phyloP scores from a whole-genome alignment of 2,329 filamentous ascomycete species.

The Diaporthe nobilis region DNA sequence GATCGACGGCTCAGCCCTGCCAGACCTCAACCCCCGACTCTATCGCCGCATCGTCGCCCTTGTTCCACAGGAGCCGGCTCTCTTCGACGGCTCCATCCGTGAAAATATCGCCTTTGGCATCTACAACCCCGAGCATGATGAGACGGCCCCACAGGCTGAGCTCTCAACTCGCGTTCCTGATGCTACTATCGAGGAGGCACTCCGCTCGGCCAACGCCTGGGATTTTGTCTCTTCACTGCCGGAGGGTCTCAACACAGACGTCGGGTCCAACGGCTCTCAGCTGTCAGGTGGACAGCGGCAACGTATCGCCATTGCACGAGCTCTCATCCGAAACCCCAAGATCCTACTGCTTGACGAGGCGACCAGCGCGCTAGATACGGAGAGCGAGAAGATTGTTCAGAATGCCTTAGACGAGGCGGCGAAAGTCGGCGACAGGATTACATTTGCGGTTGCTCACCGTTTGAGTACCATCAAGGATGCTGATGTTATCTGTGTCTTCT shows the following conservation, averaged over 20 bases:
- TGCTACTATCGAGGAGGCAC: slow-evolving; percentile 47
- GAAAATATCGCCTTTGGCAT: slow-evolving; percentile 52
- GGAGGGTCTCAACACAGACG: slow-evolving; percentile 31
- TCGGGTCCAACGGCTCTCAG: slow-evolving; percentile 20
- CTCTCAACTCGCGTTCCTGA: slow-evolving; percentile 39
- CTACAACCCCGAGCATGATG: slow-evolving; percentile 37
- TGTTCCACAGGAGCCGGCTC: slow-evolving; percentile 71
- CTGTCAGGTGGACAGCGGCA: slow-evolving; percentile 38
- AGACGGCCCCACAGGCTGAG: neutral
- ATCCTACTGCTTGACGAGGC: slow-evolving; percentile 62
- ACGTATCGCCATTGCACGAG: slow-evolving; percentile 34
- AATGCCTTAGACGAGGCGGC: slow-evolving; percentile 16
- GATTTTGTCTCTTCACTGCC: slow-evolving; percentile 43
- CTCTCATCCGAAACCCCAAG: slow-evolving; percentile 28
- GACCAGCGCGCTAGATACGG: slow-evolving; percentile 70
- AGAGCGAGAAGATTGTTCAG: slow-evolving; percentile 68
- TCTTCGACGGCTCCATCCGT: slow-evolving; percentile 65
- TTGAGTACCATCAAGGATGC: slow-evolving; percentile 66
- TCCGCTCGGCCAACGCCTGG: slow-evolving; percentile 49
- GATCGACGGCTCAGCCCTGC: slow-evolving; percentile 71
- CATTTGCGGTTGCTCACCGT: slow-evolving; percentile 75
- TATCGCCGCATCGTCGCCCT: slow-evolving; percentile 61
- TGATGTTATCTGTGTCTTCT: slow-evolving; percentile 57
- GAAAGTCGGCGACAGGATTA: slow-evolving; percentile 72
- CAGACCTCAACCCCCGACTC: slow-evolving; percentile 63